Evolutionary conservation across 202 grass and related monocot genomes (phyloP).

Genomic region (Miscanthus sacchariflorus): DNA sequence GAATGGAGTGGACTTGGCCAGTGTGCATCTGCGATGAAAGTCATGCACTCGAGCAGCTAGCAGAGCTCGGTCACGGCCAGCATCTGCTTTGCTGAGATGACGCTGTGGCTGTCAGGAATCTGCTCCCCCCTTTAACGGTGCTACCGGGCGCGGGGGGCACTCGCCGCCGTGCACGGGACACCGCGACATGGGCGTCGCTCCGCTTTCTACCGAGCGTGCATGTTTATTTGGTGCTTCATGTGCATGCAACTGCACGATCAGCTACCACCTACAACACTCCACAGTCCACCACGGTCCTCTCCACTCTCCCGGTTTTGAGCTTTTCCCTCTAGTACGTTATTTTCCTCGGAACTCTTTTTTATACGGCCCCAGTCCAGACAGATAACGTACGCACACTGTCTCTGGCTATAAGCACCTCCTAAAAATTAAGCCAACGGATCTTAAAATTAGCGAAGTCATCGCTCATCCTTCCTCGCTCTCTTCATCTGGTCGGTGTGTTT

Average conservation of each 20-base stretch:
- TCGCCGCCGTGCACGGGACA: neutral
- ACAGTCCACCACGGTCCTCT: too few species aligned
- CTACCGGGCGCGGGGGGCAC: neutral
- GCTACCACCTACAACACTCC: neutral
- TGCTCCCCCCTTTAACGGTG: neutral
- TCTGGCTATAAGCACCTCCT: too few species aligned
- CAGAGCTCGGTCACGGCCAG: neutral
- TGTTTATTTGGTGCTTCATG: slow-evolving; percentile 27
- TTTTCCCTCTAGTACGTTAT: too few species aligned
- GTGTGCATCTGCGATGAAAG: neutral
- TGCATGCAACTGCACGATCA: neutral
- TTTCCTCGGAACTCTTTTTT: too few species aligned
- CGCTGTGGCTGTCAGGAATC: slow-evolving; percentile 46
- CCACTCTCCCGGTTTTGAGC: too few species aligned
- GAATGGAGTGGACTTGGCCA: too few species aligned
- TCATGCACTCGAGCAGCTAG: neutral
- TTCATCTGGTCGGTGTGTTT: too few species aligned
- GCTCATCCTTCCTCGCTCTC: too few species aligned
- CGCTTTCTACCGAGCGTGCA: neutral
- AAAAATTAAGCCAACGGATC: too few species aligned
- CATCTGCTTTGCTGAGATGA: slow-evolving; percentile 26
- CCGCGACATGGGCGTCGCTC: neutral
- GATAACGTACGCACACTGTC: too few species aligned
- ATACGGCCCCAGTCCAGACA: too few species aligned
- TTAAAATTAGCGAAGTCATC: too few species aligned